Base-by-base conservation (phyloP, 495 filamentous ascomycete genomes). In the Xylaria nigripes region DNA sequence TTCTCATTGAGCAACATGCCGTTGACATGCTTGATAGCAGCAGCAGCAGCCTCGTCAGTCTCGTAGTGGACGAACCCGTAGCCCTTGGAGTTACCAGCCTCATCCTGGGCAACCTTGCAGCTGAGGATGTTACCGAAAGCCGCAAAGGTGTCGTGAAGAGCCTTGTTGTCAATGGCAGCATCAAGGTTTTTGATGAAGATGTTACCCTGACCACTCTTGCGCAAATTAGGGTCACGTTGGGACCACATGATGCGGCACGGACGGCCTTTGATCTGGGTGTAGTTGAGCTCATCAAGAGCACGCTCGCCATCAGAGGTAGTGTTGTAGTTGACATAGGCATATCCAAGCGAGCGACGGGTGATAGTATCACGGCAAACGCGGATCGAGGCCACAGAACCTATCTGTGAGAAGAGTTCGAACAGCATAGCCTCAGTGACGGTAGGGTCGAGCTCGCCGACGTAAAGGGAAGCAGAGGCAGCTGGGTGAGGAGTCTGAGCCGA, bases 201-300 rank as follows among this genome's bases (percentile, higher is more conserved):
- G 68, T 99, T 99, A 68, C 93, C 93, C 74, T 96, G 91, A 60
- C 93, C 93, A 63, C 90, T 99, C 85, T 99, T 99, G 76, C 93
- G 93, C 65, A 97, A 81, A 69, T 92, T 93, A 60, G 93, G 93
- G 74, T 99, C 93, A 74, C 93, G 93, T 81, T 99, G 93, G 55
- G 94, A 97, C 93, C 93, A 99, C 93, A 99, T 99, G 81, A 99
- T 99, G 72, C 93, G 93, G 85, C 94, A 97, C 30, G 93, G 92
- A 70, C 89, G 90, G 64, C 89, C 89, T 83, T 97, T 97, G 80
- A 99, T 97, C 60, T 95, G 77, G 55, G 94, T 99, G 78, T 99
- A 99, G 83, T 99, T 99, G 56, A 99, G 83, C 74, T 99, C 93
- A 76, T 99, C 93, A 46, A 99, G 84, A 57, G 93, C 93, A 71